Conservation (phyloP, 192 early-diverging fungal species). For the Rhizophagus prolifer region DNA sequence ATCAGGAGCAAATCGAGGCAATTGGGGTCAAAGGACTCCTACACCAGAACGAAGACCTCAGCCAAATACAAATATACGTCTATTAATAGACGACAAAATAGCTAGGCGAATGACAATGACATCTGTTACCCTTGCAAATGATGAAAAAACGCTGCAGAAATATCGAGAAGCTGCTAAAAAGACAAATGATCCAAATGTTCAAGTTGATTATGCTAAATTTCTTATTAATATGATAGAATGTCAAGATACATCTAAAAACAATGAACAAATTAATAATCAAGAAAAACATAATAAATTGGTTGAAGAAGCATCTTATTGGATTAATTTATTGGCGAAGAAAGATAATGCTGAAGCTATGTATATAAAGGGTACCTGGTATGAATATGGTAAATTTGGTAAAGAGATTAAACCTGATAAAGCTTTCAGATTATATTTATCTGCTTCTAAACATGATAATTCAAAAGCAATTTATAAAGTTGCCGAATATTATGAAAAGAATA, state of each 20-base stretch:
- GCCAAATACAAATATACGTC: not conserved
- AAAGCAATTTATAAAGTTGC: conserved; percentile 69
- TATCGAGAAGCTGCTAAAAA: conserved; percentile 78
- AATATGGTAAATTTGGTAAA: conserved; percentile 58
- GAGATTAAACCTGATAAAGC: conserved; percentile 66
- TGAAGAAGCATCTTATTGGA: conserved; percentile 70
- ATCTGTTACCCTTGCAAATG: conserved; percentile 17
- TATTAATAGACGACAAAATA: conserved; percentile 27
- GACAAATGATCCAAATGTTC: conserved; percentile 69
- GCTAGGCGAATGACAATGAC: conserved; percentile 15
- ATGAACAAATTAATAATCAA: not conserved
- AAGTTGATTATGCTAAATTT: conserved; percentile 77
- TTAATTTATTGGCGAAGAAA: conserved; percentile 66
- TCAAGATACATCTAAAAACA: conserved; percentile 27
- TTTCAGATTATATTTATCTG: conserved; percentile 56
- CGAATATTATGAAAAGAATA: conserved; percentile 60
- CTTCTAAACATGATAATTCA: conserved; percentile 64
- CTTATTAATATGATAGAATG: conserved; percentile 65
- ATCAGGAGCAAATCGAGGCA: not conserved
- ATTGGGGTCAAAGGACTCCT: not conserved
- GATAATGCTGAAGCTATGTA: conserved; percentile 73
- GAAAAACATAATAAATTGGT: conserved; percentile 41
- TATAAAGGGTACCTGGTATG: conserved; percentile 73
- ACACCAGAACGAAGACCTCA: not conserved
- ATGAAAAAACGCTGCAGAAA: conserved; percentile 36